Conservation (phyloP, 345 rosid genomes). For the Dipteronia sinensis region DNA sequence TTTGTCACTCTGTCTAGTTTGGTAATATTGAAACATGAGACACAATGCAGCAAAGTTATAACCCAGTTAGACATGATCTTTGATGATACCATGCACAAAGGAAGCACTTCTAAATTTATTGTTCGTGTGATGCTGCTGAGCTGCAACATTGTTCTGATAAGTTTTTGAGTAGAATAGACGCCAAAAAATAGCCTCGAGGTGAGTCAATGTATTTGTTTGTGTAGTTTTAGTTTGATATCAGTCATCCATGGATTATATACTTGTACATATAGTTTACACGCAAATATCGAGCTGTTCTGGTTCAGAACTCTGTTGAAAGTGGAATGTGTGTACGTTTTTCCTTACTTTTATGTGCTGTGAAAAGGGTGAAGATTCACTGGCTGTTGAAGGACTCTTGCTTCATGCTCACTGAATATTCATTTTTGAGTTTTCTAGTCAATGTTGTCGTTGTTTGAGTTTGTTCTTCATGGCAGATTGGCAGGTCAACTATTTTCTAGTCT, state of each 20-base stretch:
- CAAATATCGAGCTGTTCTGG: background rate
- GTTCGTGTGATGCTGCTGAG: conserved; percentile 10
- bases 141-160: conserved; percentile 15
- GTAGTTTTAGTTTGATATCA: background rate
- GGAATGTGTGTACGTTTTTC: background rate
- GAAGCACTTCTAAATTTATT: conserved; percentile 2
- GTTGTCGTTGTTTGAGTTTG: background rate
- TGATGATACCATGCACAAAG: background rate
- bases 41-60: background rate
- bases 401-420: background rate
- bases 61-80: background rate
- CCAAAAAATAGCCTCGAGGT: conserved; percentile 17
- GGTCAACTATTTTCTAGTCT: background rate
- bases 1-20: too few relatives aligned
- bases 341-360: background rate
- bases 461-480: background rate
- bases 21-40: background rate
- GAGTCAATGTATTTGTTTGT: background rate
- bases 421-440: background rate
- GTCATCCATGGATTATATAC: conserved; percentile 29
- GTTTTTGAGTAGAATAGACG: background rate
- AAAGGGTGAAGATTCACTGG: background rate
- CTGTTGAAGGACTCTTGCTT: background rate
- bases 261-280: conserved; percentile 38
- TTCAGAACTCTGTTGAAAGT: conserved; percentile 1